Evolutionary conservation across 2,329 filamentous ascomycete species (phyloP), one percentile per base, ranked within the genome.

Genomic region (Aspergillus sp.): DNA sequence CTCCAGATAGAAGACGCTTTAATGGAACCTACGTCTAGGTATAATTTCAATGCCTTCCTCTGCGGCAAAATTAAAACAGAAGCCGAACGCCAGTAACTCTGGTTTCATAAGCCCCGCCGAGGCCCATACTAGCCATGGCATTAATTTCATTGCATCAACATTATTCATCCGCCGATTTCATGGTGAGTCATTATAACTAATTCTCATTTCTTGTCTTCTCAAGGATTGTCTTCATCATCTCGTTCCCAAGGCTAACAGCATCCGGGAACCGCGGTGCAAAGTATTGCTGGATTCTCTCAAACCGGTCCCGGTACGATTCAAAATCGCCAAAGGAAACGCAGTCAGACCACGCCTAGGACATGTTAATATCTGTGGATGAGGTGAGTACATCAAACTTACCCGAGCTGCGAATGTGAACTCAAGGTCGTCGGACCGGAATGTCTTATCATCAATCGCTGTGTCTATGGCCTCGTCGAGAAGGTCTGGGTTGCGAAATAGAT

Each of bases 351-450:
- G 92, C 95, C 82, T 84, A 56, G 47, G 39, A 24, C 34, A 42
- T 11, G 39, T 51, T 33, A 42, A 17, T 30, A 53, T 17, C 13
- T 13, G 27, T 37, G 37, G 4, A 24, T 52, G 33, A 12, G 33
- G 30, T n/a, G 3, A 45, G 50, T 9, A 46, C 12, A 11, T 20
- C 48, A 17, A 47, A 73, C 78, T 71, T 73, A 84, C 82, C 56
- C 93, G 82, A 24, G 96, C 96, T 1, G 95, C 96, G 77, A 99
- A 98, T 0, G 93, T 96, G 71, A 99, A 99, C 75, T 99, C 95
- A 56, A 99, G 80, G 73, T 99, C 95, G 70, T 99, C 95, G 22
- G 89, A 89, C n/a, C 95, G 85, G 77, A 97, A 99, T 0, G 89
- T 93, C 66, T 90, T 88, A 75, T 99, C 93, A 63, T 93, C 85